Conservation (phyloP, 2,329 filamentous ascomycete species). For the Scortechinia acanthostroma region DNA sequence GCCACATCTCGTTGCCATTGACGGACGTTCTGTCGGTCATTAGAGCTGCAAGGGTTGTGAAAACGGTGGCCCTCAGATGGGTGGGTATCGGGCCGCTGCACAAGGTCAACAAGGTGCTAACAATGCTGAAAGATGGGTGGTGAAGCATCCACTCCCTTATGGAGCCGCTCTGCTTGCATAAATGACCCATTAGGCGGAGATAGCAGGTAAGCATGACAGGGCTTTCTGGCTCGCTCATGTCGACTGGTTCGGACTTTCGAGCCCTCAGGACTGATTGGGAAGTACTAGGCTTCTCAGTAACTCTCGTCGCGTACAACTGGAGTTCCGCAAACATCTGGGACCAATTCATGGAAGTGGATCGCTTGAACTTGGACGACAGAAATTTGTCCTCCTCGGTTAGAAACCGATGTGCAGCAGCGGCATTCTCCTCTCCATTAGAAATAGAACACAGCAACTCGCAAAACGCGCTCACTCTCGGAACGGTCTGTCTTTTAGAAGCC, state of each 20-base stretch:
- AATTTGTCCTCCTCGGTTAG: constrained; percentile 48
- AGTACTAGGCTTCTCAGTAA: constrained; percentile 38
- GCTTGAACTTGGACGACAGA: constrained; percentile 41
- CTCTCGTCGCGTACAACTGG: constrained; percentile 46
- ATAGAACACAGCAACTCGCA: constrained; percentile 58
- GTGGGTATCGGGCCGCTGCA: constrained; percentile 47
- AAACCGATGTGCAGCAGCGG: constrained; percentile 51
- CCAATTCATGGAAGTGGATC: constrained; percentile 54
- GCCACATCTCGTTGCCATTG: constrained; percentile 47
- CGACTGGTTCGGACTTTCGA: constrained; percentile 30
- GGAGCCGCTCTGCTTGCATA: constrained; percentile 42
- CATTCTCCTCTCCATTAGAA: constrained; percentile 48
- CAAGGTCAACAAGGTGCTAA: constrained; percentile 47
- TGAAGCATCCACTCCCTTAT: constrained; percentile 49
- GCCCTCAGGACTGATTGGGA: constrained; percentile 20
- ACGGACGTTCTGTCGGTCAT: constrained; percentile 41
- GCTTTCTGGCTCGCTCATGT: constrained; percentile 55
- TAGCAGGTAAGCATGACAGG: constrained; percentile 62
- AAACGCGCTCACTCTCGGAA: constrained; percentile 59
- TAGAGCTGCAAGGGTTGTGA: constrained; percentile 43
- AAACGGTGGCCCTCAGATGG: constrained; percentile 50
- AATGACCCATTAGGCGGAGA: constrained; percentile 49
- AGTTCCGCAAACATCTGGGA: constrained; percentile 58
- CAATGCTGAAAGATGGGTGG: constrained; percentile 40
- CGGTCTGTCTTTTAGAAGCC: constrained; percentile 58